Conservation (phyloP, 2,329 filamentous ascomycete genomes). For the Neoscytalidium dimidiatum region DNA sequence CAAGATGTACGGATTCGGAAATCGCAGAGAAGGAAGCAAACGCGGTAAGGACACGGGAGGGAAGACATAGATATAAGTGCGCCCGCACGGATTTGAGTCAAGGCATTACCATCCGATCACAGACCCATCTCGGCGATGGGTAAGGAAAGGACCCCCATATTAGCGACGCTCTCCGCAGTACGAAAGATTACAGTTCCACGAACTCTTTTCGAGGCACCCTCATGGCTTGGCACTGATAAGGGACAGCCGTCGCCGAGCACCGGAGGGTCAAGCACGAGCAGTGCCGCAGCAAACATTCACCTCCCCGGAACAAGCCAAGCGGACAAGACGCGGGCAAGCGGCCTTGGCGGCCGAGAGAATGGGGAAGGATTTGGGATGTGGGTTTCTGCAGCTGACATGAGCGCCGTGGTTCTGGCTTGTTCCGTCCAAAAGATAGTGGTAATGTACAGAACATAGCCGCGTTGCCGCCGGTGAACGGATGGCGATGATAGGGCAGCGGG, state of each 20-base stretch:
- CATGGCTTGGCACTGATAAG: slow-evolving; percentile 15
- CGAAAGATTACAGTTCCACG: not conserved
- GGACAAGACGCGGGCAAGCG: slow-evolving; percentile 8
- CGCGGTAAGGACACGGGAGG: not conserved
- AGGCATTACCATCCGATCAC: not conserved
- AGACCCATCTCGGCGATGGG: not conserved
- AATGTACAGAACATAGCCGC: not conserved
- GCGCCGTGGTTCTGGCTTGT: not conserved
- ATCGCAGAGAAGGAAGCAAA: not conserved
- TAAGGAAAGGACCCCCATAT: not conserved
- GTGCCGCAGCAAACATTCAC: not conserved
- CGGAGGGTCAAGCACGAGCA: not conserved
- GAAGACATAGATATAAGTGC: not conserved
- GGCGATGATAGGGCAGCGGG: not conserved
- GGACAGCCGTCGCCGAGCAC: not conserved
- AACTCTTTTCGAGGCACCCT: not conserved
- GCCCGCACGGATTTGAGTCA: not conserved
- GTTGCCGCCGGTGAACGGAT: not conserved
- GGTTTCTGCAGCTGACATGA: no score
- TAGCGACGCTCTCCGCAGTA: not conserved
- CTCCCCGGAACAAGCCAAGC: slow-evolving; percentile 1
- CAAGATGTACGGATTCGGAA: not conserved
- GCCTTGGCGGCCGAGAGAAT: not conserved
- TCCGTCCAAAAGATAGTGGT: not conserved
- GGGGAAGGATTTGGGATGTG: not conserved